These are phyloP conservation scores for Nidularia sp. DNA, from an alignment of 768 basidiomycete species.

Conservation along the genomic window DNA sequence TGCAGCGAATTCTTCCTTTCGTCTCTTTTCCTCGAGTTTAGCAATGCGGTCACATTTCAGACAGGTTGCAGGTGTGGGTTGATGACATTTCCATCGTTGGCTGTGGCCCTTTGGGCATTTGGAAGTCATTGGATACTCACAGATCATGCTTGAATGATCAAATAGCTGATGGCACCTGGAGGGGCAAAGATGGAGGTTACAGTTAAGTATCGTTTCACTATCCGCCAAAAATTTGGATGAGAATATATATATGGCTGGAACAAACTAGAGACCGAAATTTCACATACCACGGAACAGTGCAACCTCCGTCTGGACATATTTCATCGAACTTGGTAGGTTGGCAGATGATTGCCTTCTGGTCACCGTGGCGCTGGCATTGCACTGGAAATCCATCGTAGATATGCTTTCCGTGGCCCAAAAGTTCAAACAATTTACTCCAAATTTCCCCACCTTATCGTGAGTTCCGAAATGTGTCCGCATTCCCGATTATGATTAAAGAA, in stretches of 20 bases:
- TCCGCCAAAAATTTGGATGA: neutral
- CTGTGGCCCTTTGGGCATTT: slow-evolving; percentile 45
- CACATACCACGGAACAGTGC: slow-evolving; percentile 52
- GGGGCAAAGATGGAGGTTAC: slow-evolving; percentile 50
- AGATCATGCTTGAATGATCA: slow-evolving; percentile 52
- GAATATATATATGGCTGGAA: neutral
- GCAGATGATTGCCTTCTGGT: slow-evolving; percentile 30
- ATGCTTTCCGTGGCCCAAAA: slow-evolving; percentile 37
- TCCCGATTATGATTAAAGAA: slow-evolving; percentile 64
- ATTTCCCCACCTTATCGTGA: slow-evolving; percentile 46
- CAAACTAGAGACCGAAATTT: neutral
- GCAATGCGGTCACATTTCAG: slow-evolving; percentile 40
- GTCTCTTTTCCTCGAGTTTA: slow-evolving; percentile 36
- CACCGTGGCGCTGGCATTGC: slow-evolving; percentile 52
- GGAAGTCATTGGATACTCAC: slow-evolving; percentile 27
- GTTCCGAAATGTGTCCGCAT: slow-evolving; percentile 50
- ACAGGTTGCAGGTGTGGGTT: slow-evolving; percentile 33
- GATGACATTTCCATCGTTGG: slow-evolving; percentile 37
- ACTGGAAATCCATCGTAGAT: slow-evolving; percentile 59
- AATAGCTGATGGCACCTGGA: slow-evolving; percentile 57
- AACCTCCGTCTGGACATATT: slow-evolving; percentile 60
- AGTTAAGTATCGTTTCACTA: slow-evolving; percentile 46
- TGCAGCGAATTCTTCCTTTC: slow-evolving; percentile 30
- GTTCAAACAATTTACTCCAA: slow-evolving; percentile 46
- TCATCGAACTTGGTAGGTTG: slow-evolving; percentile 44